Evolutionary conservation across 805 yeast genomes (phyloP), one percentile per base, ranked within the genome.

Genomic region (Hyphopichia homilentoma): DNA sequence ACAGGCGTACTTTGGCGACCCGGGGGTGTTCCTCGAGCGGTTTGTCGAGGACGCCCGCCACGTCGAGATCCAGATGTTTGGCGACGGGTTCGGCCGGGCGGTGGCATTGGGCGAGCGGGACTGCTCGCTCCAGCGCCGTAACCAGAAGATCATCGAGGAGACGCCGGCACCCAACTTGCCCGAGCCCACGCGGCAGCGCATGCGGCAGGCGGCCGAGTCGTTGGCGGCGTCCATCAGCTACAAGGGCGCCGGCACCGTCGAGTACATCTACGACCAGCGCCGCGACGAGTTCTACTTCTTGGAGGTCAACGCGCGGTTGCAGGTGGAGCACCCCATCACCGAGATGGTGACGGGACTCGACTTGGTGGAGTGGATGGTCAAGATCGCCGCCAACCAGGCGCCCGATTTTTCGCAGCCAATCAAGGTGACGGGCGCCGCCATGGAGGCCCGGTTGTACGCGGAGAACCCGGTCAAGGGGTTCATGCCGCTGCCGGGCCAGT

Each of bases 181-280:
- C 4, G 88, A 78, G 35, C 57, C 73, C 4, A 88, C 96, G 2
- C 75, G 96, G 50, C 59, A 59, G 27, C 72, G 68, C 32, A 79
- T 90, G 83, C 78, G 89, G 61, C 66, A 68, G 32, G 90, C 96
- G 26, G 86, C 96, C 26, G 95, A 85, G 57, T 81, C 79, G 33
- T 68, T 90, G 41, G 96, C 82, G 29, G 64, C 88, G 2, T 65
- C 82, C 16, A 78, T 93, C 81, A 81, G 85, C 48, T 90, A 93
- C 66, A 88, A 86, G 62, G 80, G 96, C 63, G 98, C 97, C 25
- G 98, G 97, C 59, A 90, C 98, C 5, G 95, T 93, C 48, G 98
- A 90, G 63, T 90, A 81, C 57, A 89, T 90, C 49, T 90, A 85
- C 53, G 97, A 93, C 54, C 82, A 83, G 50, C 70, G 60, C 34